A percentile compares a stretch with the other conserved stretches of the same genome.
phyloP scores from a whole-genome alignment of 2,329 filamentous ascomycete species.

The Curvularia lunata region DNA sequence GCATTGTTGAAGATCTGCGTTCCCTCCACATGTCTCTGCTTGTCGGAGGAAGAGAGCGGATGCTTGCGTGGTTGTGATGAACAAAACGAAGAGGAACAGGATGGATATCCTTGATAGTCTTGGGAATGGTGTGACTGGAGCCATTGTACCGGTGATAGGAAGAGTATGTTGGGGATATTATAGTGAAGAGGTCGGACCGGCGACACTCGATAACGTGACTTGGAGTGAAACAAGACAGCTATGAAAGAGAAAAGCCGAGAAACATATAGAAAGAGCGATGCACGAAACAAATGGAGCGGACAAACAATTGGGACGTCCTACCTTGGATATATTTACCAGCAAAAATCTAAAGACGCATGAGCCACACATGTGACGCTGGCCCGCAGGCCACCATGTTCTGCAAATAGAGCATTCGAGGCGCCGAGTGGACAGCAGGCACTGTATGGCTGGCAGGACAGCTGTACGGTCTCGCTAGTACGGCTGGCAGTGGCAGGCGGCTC shows the following conservation, averaged over 20 bases:
- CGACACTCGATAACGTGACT: constrained; percentile 19
- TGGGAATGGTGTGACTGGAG: constrained; percentile 32
- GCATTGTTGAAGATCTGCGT: constrained; percentile 59
- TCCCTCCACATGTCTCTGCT: constrained; percentile 58
- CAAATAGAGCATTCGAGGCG: constrained; percentile 41
- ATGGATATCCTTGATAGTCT: constrained; percentile 44
- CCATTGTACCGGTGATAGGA: constrained; percentile 30
- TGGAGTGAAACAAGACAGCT: constrained; percentile 13
- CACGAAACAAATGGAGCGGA: constrained; percentile 14
- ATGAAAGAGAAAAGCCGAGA: constrained; percentile 8
- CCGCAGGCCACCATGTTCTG: constrained; percentile 28
- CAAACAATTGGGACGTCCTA: constrained; percentile 13
- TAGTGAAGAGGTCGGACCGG: constrained; percentile 16
- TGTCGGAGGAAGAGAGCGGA: constrained; percentile 40
- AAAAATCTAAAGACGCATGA: constrained; percentile 18
- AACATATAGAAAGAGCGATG: constrained; percentile 5
- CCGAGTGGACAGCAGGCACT: constrained; percentile 42
- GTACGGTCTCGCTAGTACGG: constrained; percentile 22
- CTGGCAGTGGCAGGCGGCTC: constrained; percentile 39
- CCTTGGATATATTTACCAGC: constrained; percentile 30
- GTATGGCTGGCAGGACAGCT: constrained; percentile 21
- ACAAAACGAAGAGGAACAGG: constrained; percentile 39
- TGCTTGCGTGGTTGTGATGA: constrained; percentile 34
- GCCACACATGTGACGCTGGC: constrained; percentile 21
- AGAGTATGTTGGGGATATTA: constrained; percentile 5